These are phyloP conservation scores for Huntiella decipiens DNA, from an alignment of 2,329 filamentous ascomycete genomes.

Conservation along the genomic window DNA sequence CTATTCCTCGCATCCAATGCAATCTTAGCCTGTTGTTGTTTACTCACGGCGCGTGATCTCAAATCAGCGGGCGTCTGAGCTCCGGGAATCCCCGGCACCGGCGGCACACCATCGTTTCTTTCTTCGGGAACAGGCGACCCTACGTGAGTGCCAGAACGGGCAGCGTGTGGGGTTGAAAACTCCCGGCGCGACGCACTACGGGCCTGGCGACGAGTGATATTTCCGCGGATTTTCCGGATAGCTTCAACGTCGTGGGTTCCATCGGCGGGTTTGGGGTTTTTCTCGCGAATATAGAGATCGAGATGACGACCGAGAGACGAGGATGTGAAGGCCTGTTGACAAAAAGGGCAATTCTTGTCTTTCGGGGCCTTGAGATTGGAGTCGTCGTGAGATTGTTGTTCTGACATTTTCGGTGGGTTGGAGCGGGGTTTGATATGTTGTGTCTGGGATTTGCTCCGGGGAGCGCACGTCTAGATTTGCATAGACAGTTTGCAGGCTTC, in stretches of 20 bases:
- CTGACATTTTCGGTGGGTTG: conserved; percentile 17
- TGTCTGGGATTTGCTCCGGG: conserved; percentile 5
- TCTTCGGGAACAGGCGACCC: conserved; percentile 17
- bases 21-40: conserved; percentile 35
- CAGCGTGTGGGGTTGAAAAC: conserved; percentile 38
- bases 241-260: conserved; percentile 80
- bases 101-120: conserved; percentile 15
- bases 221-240: conserved; percentile 64
- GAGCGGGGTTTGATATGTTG: too few species aligned
- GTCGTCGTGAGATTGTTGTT: conserved; percentile 16
- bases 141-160: conserved; percentile 20
- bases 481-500: conserved; percentile 3
- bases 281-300: conserved; percentile 83
- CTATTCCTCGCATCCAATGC: conserved; percentile 46
- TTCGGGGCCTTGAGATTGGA: conserved; percentile 35
- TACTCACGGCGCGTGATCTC: conserved; percentile 27
- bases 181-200: conserved; percentile 31
- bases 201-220: conserved; percentile 72
- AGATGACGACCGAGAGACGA: conserved; percentile 85
- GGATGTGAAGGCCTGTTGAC: conserved; percentile 75
- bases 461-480: conserved; percentile 9
- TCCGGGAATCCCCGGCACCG: conserved; percentile 12
- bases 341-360: conserved; percentile 78
- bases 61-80: background rate
- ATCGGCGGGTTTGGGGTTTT: conserved; percentile 74